These are phyloP conservation scores for Flaveria trinervia DNA, from an alignment of 129 eudicot genomes.

Conservation along the genomic window DNA sequence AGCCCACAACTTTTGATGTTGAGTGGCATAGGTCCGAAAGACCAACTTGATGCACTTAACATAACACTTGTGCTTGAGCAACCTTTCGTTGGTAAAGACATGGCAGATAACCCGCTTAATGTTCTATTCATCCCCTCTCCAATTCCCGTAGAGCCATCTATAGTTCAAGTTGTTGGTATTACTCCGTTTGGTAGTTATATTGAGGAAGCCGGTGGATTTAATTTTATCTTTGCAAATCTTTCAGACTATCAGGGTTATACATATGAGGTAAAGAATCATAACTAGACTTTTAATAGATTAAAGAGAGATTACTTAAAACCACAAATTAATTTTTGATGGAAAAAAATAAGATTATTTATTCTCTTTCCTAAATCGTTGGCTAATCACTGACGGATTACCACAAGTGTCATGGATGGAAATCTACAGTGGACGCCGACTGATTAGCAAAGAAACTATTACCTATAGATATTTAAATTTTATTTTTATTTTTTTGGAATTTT, in stretches of 20 bases:
- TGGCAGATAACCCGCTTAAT: slow-evolving; percentile 68
- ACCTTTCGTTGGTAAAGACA: slow-evolving; percentile 59
- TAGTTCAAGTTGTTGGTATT: slow-evolving; percentile 54
- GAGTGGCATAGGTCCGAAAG: slow-evolving; percentile 73
- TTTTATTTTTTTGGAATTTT: no score
- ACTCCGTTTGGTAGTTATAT: slow-evolving; percentile 55
- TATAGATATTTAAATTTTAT: no score
- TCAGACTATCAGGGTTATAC: background rate
- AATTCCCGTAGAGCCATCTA: slow-evolving; percentile 43
- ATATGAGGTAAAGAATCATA: slow-evolving; percentile 45
- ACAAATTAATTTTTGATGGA: no score
- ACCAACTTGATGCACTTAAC: slow-evolving; percentile 48
- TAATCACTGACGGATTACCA: no score
- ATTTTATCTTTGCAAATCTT: slow-evolving; percentile 14
- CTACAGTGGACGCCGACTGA: no score
- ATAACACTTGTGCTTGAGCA: slow-evolving; percentile 51
- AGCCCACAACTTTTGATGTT: slow-evolving; percentile 75
- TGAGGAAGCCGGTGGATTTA: slow-evolving; percentile 63
- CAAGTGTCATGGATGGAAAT: no score
- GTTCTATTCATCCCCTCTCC: slow-evolving; percentile 53
- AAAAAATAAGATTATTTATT: no score
- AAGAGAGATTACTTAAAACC: no score
- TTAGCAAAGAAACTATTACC: no score
- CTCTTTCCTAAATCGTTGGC: no score
- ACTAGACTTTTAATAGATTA: background rate